Base-by-base conservation (phyloP, 331 rosid genomes). In the Malus hybrid region DNA sequence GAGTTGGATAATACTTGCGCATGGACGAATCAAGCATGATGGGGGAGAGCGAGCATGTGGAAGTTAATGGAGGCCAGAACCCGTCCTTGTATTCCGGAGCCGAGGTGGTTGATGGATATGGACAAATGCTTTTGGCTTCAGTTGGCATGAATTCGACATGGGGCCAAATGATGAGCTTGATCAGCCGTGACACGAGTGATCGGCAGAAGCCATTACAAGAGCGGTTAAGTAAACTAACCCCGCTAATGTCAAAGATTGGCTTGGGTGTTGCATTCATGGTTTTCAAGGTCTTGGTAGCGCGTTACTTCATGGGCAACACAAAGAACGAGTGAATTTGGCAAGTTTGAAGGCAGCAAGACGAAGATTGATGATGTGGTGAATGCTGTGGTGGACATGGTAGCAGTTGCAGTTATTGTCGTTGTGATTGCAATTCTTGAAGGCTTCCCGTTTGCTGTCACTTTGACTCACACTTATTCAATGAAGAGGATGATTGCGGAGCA, bases 371-470 rank as follows among this genome's bases (percentile, higher is more conserved):
- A 79, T 18, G 36, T 76, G 16, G 27, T 57, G 22, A 81, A 85
- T 67, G 84, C 64, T 0, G 54, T 79, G 4, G 48, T 82, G 6
- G 46, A 69, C 5, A 68, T 85, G 7, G 57, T 85, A 12, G 79
- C 84, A n/a, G 74, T 67, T 68, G 84, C 82, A 2, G 80, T 85
- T 10, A 22, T 22, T 22, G 72, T 85, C 24, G 82, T 80, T 19
- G 84, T 80, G n/a, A 79, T 84, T 44, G 85, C 82, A 9, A 79
- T 85, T 10, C 88, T 80, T 18, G 82, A 80, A 42, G 82, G 84
- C n/a, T 69, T 77, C 39, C 85, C 82, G 3, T 5, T 80, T 52
- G 78, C 85, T 4, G 76, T 80, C 19, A 80, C 75, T 0, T 34
- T 85, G 8, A 80, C 85, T 54, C 77, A 68, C 42, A 74, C 89